Evolutionary conservation across 768 basidiomycete species (phyloP), one percentile per base, ranked within the genome.

Genomic region (Vararia minispora): DNA sequence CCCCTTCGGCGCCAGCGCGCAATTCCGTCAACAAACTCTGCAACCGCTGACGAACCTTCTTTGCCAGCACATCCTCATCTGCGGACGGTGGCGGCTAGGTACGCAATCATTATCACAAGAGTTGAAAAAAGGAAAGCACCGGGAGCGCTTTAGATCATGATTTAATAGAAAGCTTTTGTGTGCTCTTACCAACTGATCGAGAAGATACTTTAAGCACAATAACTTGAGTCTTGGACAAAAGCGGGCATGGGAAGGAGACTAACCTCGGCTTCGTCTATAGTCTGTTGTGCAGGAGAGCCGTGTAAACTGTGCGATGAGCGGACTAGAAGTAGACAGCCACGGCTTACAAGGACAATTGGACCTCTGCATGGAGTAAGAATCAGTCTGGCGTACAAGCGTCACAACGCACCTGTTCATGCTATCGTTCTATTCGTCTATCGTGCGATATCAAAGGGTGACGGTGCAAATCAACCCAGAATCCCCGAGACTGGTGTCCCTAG

Each of bases 221-320:
- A 28, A 32, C 35, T n/a, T 14, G 11, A 31, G 7, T 8, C 17
- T 9, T 27, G 17, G 14, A 18, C 20, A 17, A 21, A 7, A 18
- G 6, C 10, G 17, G 1, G 21, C 2, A 22, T 12, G 17, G 9
- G 11, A 12, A 28, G 13, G 7, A 20, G 14, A 50, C 30, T 33
- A 32, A 47, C 51, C 47, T 52, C 51, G 8, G 42, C 51, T 28
- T 52, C 51, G 28, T 52, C 49, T 33, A 52, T 52, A 11, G 51
- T 52, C 49, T 52, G 24, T n/a, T n/a, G n/a, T n/a, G n/a, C n/a
- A 34, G 24, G 27, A 28, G 13, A 11, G 17, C 12, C 5, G 12
- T 7, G 6, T 26, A 20, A 24, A n/a, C 4, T 38, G 18, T 23
- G n/a, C n/a, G n/a, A n/a, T n/a, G n/a, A n/a, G n/a, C n/a, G n/a